phyloP scores from a whole-genome alignment of 148 eudicot genomes.

The Fagopyrum esculentum region DNA sequence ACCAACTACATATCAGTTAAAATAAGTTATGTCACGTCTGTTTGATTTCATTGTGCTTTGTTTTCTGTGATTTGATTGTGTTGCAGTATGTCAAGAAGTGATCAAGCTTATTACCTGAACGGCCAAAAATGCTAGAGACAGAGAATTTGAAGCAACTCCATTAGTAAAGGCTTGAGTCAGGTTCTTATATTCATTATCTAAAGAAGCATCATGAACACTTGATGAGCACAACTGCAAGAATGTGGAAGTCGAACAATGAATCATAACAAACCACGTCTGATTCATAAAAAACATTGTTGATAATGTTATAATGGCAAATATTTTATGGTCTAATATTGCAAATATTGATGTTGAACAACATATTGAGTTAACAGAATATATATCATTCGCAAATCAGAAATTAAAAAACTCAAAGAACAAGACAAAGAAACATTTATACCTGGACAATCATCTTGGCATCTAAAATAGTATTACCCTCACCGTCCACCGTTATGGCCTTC shows the following conservation, averaged over 20 bases:
- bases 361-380: not conserved
- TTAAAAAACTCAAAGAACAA: not conserved
- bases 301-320: not conserved
- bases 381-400: not conserved
- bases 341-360: not conserved
- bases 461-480: conserved; percentile 31
- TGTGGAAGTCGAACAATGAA: not conserved
- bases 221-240: conserved; percentile 51
- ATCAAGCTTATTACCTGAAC: conserved; percentile 49
- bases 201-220: conserved; percentile 45
- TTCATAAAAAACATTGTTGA: not conserved
- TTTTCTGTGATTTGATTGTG: not conserved
- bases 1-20: not conserved
- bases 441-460: conserved; percentile 89
- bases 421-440: conserved; percentile 30
- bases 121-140: conserved; percentile 61
- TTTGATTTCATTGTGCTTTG: no score
- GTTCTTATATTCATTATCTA: conserved; percentile 49
- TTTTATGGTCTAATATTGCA: not conserved
- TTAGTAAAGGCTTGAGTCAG: conserved; percentile 47
- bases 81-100: not conserved
- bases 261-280: not conserved
- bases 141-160: conserved; percentile 48
- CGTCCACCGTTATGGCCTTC: conserved; percentile 23
- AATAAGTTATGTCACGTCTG: not conserved